Base-by-base conservation (phyloP, 805 yeast species). In the Kuraishia molischiana region DNA sequence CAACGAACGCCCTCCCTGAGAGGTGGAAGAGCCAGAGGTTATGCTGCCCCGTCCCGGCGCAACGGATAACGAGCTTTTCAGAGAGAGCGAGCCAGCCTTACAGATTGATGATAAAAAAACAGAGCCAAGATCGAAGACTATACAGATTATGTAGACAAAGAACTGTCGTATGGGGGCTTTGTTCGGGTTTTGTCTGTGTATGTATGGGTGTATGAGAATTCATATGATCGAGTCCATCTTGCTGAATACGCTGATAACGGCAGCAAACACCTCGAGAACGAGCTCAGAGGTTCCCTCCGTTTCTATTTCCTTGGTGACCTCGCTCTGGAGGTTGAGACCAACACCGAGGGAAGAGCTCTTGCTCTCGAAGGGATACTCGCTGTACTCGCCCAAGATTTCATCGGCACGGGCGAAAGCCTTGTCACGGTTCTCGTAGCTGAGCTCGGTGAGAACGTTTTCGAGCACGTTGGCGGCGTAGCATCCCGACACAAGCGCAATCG, bases 401-500 rank as follows among this genome's bases (percentile, higher is more conserved):
- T 92, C 97, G n/a, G 95, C 95, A 53, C 95, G 74, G 3, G 84
- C 77, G 58, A 89, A 83, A 1, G 97, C 97, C 49, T 80, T 78
- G 58, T 92, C 98, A 50, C 97, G 76, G 46, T 78, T 83, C 48
- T 86, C 96, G 56, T 85, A 87, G 47, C 79, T 80, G 44, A 89
- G 67, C 21, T 79, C 68, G 32, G 77, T 66, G 41, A 89, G 67
- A 3, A 86, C 90, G 54, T 90, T 92, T 51, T 92, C 98, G 48
- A 92, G 72, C 10, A 92, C 98, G 56, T 87, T 92, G 32, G 97
- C 98, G 21, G 97, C 97, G 54, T 85, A 86, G 15, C 95, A 77
- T 14, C 94, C 94, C 50, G 89, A 79, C 15, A 86, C 85, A 46
- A 92, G 72, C 19, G 92, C 71, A 32, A 92, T 68, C 3, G 95